Evolutionary conservation across 2,329 filamentous ascomycete species (phyloP).

Genomic region (Rutstroemia sp.): DNA sequence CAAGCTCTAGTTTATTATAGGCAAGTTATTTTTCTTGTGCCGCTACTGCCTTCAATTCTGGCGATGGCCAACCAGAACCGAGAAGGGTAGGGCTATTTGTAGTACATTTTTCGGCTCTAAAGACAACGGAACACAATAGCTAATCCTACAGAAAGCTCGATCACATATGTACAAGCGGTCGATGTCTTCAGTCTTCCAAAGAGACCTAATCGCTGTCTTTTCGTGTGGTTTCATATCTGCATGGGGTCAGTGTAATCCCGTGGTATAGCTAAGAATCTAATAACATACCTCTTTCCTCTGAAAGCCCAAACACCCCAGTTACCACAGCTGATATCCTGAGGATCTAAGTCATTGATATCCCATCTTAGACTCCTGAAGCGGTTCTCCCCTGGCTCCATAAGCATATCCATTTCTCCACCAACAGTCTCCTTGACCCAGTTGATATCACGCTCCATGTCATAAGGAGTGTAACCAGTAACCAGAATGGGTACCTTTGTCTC

Average conservation of each 20-base stretch:
- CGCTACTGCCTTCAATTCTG: too few relatives aligned
- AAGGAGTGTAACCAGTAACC: slow-evolving; percentile 91
- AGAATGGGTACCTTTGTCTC: slow-evolving; percentile 95
- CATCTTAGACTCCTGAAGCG: slow-evolving; percentile 87
- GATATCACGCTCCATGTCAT: slow-evolving; percentile 88
- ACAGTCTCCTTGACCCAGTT: slow-evolving; percentile 83
- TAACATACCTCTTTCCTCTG: slow-evolving; percentile 80
- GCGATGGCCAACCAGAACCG: too few relatives aligned
- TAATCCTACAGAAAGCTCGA: neutral
- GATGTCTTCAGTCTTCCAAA: neutral
- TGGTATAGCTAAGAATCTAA: neutral
- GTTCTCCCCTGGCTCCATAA: slow-evolving; percentile 91
- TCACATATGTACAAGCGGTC: neutral
- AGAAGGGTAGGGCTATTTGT: neutral
- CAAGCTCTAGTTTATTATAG: too few relatives aligned
- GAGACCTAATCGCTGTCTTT: slow-evolving; percentile 20
- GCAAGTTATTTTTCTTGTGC: too few relatives aligned
- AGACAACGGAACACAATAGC: too few relatives aligned
- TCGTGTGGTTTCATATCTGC: slow-evolving; percentile 30
- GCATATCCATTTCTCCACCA: slow-evolving; percentile 81
- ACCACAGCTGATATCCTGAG: slow-evolving; percentile 86
- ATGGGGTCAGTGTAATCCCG: slow-evolving; percentile 9
- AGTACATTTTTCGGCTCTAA: neutral
- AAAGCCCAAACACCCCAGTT: slow-evolving; percentile 99
- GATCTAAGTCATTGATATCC: slow-evolving; percentile 94